Base-by-base conservation (phyloP, 2,329 filamentous ascomycete species). In the Lizonia empirigonia region DNA sequence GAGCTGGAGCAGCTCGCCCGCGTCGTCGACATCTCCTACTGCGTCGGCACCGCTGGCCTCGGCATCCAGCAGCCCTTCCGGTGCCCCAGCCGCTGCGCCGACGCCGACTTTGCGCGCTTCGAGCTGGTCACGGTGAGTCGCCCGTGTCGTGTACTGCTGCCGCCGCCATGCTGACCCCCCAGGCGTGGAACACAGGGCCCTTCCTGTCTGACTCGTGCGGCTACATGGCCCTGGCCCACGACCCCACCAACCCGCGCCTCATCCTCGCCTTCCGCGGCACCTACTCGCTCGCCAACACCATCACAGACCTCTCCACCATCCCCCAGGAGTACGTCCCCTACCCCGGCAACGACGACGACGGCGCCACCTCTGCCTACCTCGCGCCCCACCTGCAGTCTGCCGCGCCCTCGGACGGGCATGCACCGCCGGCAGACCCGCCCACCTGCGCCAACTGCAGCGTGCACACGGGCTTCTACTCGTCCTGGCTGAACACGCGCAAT, bases 311-410 rank as follows among this genome's bases (percentile, higher is more conserved):
- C 47, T 91, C 90, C 57, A 95, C 91, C 2, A 80, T 93, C 2
- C 92, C 91, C 10, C 93, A 97, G 72, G 84, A 89, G 70, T 99
- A 97, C 68, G 83, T 91, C 1, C 92, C 94, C 0, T 99, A 97
- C 69, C 88, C 89, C 1, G 80, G 83, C 30, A 69, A 72, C 44
- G 74, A 75, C 34, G 74, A 78, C 18, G 71, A 75, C 15, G 71
- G 74, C 16, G 60, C 72, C 8, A 61, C 59, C 23, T 65, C 64
- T 13, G 63, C 67, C 46, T 69, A 58, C 44, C 58, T 59, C 16
- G 49, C 52, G 4, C 67, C 64, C 10, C 60, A 45, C 20, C 23
- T 57, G 16, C 30, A 50, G 5, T 60, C 42, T 15, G 41, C 22
- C 19, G 45, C 22, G 37, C 56, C 38, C 23, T 29, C 55, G 34